Evolutionary conservation across 2,329 filamentous ascomycete genomes (phyloP).

Genomic region (Ceratocystis colombiana): DNA sequence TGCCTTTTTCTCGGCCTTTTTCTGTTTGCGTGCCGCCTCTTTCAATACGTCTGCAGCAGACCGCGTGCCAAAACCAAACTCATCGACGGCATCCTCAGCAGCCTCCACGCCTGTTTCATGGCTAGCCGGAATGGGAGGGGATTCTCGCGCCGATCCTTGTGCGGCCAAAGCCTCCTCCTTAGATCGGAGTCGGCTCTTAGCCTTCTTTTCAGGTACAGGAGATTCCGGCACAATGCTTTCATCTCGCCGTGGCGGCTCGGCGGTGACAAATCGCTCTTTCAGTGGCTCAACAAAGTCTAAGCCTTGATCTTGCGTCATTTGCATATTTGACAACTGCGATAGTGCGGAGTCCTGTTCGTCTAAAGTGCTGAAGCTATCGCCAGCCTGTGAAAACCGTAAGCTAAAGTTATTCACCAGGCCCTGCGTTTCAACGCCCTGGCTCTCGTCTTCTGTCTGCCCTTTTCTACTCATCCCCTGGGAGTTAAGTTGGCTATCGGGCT

Average conservation of each 20-base stretch:
- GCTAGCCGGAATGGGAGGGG: constrained; percentile 33
- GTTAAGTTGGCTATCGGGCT: constrained; percentile 32
- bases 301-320: constrained; percentile 65
- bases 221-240: constrained; percentile 47
- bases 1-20: constrained; percentile 31
- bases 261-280: constrained; percentile 51
- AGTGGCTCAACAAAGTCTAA: constrained; percentile 65
- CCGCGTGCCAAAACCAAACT: constrained; percentile 33
- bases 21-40: constrained; percentile 48
- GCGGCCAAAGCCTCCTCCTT: constrained; percentile 32
- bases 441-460: constrained; percentile 31
- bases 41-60: constrained; percentile 62
- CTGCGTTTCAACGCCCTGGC: constrained; percentile 29
- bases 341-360: constrained; percentile 1
- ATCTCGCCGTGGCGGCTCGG: constrained; percentile 34
- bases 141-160: constrained; percentile 32
- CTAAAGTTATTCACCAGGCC: constrained; percentile 22
- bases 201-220: constrained; percentile 41
- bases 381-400: constrained; percentile 48
- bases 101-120: constrained; percentile 32
- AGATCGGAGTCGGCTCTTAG: constrained; percentile 35
- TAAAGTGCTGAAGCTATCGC: constrained; percentile 52
- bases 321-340: constrained; percentile 21
- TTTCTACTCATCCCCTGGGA: constrained; percentile 29
- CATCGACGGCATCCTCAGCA: constrained; percentile 30